Conservation (phyloP, 305 asterid species). For the Solanum aculeatissimum region DNA sequence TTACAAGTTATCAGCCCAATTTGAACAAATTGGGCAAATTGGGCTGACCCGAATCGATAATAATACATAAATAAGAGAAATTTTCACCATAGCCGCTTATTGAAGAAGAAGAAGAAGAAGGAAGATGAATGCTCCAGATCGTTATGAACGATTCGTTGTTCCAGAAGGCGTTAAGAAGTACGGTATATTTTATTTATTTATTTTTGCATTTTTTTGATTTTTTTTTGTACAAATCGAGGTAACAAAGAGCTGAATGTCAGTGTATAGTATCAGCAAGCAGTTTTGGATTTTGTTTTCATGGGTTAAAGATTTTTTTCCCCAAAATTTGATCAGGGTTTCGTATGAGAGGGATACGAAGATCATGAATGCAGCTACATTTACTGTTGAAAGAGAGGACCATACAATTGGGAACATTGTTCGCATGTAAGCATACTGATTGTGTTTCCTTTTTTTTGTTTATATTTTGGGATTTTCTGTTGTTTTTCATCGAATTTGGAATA, state of each 20-base stretch:
- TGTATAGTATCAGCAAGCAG: too few relatives aligned
- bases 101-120: not conserved
- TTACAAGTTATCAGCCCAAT: too few relatives aligned
- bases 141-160: slow-evolving; percentile 88
- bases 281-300: not conserved
- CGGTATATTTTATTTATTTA: not conserved
- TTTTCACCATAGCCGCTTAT: not conserved
- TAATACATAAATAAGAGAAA: not conserved
- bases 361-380: slow-evolving; percentile 85
- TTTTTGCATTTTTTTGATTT: not conserved
- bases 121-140: slow-evolving; percentile 87
- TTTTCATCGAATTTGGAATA: not conserved
- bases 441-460: not conserved
- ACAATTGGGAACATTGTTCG: slow-evolving; percentile 88
- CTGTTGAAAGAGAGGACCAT: slow-evolving; percentile 89
- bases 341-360: slow-evolving; percentile 92
- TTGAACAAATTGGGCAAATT: too few relatives aligned
- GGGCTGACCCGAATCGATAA: not conserved
- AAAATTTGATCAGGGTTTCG: slow-evolving; percentile 44
- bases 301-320: not conserved
- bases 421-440: slow-evolving; percentile 26
- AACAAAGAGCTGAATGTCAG: not conserved
- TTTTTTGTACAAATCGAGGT: not conserved
- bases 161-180: slow-evolving; percentile 90
- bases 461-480: not conserved